Percentiles rank a stretch among this genome's conserved stretches.
These are phyloP conservation scores for Cronartium ribicola DNA, from an alignment of 1,284 basidiomycete species.

Conservation along the genomic window DNA sequence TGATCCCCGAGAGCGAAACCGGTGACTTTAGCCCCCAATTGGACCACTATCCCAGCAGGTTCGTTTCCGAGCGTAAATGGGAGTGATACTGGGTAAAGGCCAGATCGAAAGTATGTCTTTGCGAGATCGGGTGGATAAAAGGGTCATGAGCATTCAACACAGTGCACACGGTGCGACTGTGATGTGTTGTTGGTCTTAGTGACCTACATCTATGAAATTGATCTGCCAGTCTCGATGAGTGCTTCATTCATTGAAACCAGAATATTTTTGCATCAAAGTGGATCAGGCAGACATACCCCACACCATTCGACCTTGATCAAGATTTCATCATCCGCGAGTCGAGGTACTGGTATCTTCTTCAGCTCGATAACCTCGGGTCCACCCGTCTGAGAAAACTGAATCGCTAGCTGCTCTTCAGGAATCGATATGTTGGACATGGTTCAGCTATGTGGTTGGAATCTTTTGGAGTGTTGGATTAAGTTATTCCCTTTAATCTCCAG, in stretches of 20 bases:
- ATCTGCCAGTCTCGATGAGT: constrained; percentile 41
- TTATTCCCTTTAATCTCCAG: too few species aligned
- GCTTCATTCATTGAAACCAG: neutral
- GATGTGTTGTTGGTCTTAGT: constrained; percentile 42
- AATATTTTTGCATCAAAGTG: neutral
- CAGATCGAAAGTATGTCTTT: constrained; percentile 49
- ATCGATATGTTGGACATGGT: constrained; percentile 45
- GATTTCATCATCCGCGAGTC: constrained; percentile 63
- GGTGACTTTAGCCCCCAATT: constrained; percentile 57
- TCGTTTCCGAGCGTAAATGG: constrained; percentile 77
- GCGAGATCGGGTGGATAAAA: constrained; percentile 44
- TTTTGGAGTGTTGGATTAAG: too few species aligned
- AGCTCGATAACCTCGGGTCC: constrained; percentile 74
- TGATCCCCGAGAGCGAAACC: constrained; percentile 49
- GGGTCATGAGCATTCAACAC: constrained; percentile 49
- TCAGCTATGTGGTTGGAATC: too few species aligned
- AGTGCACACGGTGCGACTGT: constrained; percentile 48
- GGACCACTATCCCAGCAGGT: constrained; percentile 67
- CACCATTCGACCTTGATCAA: constrained; percentile 66
- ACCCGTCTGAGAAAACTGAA: constrained; percentile 59
- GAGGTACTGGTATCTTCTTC: constrained; percentile 61
- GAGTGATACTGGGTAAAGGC: constrained; percentile 58
- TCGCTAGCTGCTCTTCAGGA: constrained; percentile 56
- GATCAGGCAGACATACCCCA: neutral
- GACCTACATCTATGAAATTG: constrained; percentile 68